These are phyloP conservation scores for Curvularia sp. DNA, from an alignment of 2,329 filamentous ascomycete genomes.

Conservation along the genomic window DNA sequence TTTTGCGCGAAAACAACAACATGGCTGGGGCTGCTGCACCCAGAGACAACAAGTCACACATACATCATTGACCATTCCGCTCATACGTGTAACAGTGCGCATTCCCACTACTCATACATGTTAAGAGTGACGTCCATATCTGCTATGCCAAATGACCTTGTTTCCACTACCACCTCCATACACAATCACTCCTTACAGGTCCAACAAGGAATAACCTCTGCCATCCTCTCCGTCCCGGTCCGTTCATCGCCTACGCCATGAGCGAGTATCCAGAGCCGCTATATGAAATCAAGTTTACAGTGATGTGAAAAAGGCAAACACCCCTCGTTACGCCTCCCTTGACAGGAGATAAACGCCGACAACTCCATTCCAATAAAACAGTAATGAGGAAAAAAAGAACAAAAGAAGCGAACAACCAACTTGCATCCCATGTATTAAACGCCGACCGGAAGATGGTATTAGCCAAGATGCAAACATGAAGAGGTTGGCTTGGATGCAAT, in stretches of 20 bases:
- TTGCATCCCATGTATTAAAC: slow-evolving; percentile 46
- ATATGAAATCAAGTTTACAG: slow-evolving; percentile 47
- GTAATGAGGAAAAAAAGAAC: slow-evolving; percentile 20
- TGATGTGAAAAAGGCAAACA: slow-evolving; percentile 33
- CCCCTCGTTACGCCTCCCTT: slow-evolving; percentile 31
- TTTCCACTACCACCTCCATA: slow-evolving; percentile 17
- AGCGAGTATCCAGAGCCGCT: slow-evolving; percentile 47
- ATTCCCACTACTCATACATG: slow-evolving; percentile 37
- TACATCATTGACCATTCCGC: slow-evolving; percentile 20
- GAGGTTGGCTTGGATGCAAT: slow-evolving; percentile 32
- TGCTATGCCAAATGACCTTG: slow-evolving; percentile 13
- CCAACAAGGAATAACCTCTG: slow-evolving; percentile 37
- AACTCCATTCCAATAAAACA: slow-evolving; percentile 26
- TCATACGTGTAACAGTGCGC: slow-evolving; percentile 27
- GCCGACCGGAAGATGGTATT: slow-evolving; percentile 40
- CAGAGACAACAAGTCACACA: neutral
- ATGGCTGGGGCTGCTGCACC: slow-evolving; percentile 5
- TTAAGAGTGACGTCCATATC: slow-evolving; percentile 14
- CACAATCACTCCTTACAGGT: slow-evolving; percentile 15
- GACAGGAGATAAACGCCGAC: slow-evolving; percentile 34
- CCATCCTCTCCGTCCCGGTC: slow-evolving; percentile 38
- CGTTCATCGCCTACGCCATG: slow-evolving; percentile 43
- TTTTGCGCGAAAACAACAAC: slow-evolving; percentile 3
- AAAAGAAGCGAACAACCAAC: slow-evolving; percentile 35
- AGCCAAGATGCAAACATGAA: slow-evolving; percentile 49